phyloP scores from a whole-genome alignment of 805 yeast genomes.

The Candida chauliodis region DNA sequence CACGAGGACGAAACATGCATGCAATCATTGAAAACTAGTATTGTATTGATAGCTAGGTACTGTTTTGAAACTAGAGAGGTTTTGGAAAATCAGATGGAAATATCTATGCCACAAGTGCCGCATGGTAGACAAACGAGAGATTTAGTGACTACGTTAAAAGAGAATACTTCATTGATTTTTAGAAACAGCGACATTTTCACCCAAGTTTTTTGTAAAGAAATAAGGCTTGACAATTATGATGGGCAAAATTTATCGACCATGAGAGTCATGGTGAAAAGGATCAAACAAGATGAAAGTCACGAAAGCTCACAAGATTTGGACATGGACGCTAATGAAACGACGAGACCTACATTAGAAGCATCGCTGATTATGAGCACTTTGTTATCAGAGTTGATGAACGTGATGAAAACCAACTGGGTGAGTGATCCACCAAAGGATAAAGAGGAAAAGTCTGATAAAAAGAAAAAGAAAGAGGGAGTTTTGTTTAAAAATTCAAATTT shows the following conservation, averaged over 20 bases:
- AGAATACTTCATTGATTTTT: conserved; percentile 44
- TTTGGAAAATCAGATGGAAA: conserved; percentile 45
- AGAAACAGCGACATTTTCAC: conserved; percentile 49
- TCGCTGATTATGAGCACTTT: conserved; percentile 65
- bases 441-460: conserved; percentile 12
- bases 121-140: conserved; percentile 36
- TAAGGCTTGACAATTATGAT: conserved; percentile 44
- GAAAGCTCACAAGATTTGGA: conserved; percentile 20
- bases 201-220: conserved; percentile 38
- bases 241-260: conserved; percentile 23
- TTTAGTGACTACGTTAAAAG: conserved; percentile 45
- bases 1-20: conserved; percentile 2
- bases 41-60: conserved; percentile 55
- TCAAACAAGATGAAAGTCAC: conserved; percentile 7
- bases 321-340: conserved; percentile 22
- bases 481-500: conserved; percentile 53
- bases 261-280: conserved; percentile 18
- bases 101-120: conserved; percentile 49
- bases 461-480: conserved; percentile 21
- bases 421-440: conserved; percentile 20
- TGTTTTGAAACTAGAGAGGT: conserved; percentile 62
- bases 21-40: conserved; percentile 11
- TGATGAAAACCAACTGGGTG: conserved; percentile 36
- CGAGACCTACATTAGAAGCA: conserved; percentile 12
- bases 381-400: conserved; percentile 60